Evolutionary conservation across 2,329 filamentous ascomycete genomes (phyloP).

Genomic region (Nothophoma quercina): DNA sequence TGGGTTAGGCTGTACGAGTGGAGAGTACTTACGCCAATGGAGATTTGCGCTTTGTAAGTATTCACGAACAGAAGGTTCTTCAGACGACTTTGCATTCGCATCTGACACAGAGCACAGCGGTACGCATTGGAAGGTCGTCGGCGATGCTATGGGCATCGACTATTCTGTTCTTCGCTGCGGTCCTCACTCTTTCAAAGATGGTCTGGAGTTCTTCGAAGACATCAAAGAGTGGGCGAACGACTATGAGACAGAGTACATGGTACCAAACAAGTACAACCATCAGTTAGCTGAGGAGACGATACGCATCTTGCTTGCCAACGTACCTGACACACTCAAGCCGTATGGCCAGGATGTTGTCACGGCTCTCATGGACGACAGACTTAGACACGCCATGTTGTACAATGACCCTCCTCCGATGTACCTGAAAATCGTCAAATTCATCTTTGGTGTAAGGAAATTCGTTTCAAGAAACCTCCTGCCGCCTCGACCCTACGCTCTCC

Average conservation of each 20-base stretch:
- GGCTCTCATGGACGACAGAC: constrained; percentile 69
- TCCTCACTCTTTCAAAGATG: constrained; percentile 53
- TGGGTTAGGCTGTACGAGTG: constrained; percentile 75
- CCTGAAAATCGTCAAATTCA: constrained; percentile 52
- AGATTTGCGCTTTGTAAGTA: constrained; percentile 65
- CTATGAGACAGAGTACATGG: constrained; percentile 69
- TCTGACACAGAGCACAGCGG: constrained; percentile 45
- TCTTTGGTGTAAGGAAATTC: constrained; percentile 63
- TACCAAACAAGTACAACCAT: constrained; percentile 50
- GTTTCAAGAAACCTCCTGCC: constrained; percentile 65
- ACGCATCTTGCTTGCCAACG: constrained; percentile 66
- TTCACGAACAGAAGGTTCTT: too few species aligned
- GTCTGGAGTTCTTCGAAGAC: constrained; percentile 62
- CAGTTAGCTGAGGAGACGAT: constrained; percentile 65
- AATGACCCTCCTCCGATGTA: constrained; percentile 47
- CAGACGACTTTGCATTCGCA: too few species aligned
- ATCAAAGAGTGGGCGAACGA: constrained; percentile 58
- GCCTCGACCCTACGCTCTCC: constrained; percentile 58
- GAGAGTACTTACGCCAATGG: constrained; percentile 71
- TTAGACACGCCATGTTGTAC: constrained; percentile 68
- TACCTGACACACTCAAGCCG: constrained; percentile 57
- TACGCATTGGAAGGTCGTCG: constrained; percentile 74
- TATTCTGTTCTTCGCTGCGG: constrained; percentile 56
- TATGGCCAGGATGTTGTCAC: constrained; percentile 59
- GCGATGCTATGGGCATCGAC: constrained; percentile 72